Conservation (phyloP, 345 rosid species). For the Gossypium rotundifolium region DNA sequence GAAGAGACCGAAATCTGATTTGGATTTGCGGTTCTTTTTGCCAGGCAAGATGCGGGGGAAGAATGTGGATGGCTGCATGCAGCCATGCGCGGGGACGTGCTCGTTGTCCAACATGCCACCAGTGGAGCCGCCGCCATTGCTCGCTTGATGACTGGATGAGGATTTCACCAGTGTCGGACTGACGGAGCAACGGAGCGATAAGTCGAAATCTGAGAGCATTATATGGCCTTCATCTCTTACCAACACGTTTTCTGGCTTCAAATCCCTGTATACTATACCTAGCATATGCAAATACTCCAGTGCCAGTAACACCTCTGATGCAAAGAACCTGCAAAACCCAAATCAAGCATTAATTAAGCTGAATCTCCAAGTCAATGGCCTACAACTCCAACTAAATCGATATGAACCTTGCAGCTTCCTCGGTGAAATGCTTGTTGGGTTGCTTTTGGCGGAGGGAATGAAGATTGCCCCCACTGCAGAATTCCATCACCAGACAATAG, state of each 20-base stretch:
- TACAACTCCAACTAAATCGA: not conserved
- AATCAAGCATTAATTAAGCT: not conserved
- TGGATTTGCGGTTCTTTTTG: conserved; percentile 75
- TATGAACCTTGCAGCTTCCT: conserved; percentile 59
- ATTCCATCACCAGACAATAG: conserved; percentile 72
- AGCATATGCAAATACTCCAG: conserved; percentile 93
- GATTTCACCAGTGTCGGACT: conserved; percentile 85
- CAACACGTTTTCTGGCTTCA: conserved; percentile 86
- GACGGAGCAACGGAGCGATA: conserved; percentile 84
- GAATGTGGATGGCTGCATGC: conserved; percentile 68
- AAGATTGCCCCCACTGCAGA: conserved; percentile 74
- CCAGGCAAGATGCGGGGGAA: conserved; percentile 73
- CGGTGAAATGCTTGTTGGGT: conserved; percentile 54
- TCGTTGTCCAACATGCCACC: conserved; percentile 60
- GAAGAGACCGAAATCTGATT: conserved; percentile 66
- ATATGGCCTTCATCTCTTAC: conserved; percentile 86
- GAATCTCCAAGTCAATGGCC: too few relatives aligned
- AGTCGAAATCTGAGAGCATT: conserved; percentile 88
- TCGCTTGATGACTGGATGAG: conserved; percentile 41
- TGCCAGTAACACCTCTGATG: conserved; percentile 84
- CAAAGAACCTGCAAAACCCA: conserved; percentile 58
- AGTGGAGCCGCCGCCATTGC: conserved; percentile 20
- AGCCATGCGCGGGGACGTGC: conserved; percentile 39
- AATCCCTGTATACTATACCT: conserved; percentile 84
- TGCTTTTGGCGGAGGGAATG: conserved; percentile 77